phyloP scores from a whole-genome alignment of 805 yeast genomes.

The Candida silvicultrix region DNA sequence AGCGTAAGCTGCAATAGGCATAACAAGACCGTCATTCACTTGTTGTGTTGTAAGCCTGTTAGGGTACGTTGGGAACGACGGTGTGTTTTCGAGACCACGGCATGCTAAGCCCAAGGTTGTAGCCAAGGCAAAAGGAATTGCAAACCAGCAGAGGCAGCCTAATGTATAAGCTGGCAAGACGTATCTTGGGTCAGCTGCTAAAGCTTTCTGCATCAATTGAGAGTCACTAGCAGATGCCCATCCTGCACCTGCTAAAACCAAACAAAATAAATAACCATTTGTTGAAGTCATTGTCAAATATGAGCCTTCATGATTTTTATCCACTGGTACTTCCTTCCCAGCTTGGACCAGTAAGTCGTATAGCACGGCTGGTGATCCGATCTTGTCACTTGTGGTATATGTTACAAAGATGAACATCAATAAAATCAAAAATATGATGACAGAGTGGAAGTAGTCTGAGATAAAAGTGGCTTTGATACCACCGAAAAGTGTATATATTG shows the following conservation, averaged over 20 bases:
- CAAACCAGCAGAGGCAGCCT: constrained; percentile 33
- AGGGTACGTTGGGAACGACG: constrained; percentile 37
- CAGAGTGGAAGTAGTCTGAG: constrained; percentile 46
- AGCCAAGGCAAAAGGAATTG: constrained; percentile 31
- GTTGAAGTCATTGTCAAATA: constrained; percentile 65
- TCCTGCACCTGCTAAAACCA: constrained; percentile 26
- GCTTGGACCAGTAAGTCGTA: constrained; percentile 34
- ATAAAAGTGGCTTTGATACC: constrained; percentile 46
- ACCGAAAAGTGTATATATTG: constrained; percentile 42
- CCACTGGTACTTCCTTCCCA: constrained; percentile 33
- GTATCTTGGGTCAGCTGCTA: constrained; percentile 32
- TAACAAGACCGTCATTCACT: constrained; percentile 32
- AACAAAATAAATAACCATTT: constrained; percentile 25
- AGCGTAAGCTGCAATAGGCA: constrained; percentile 39
- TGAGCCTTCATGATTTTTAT: constrained; percentile 79
- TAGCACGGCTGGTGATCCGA: constrained; percentile 39
- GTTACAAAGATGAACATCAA: constrained; percentile 27
- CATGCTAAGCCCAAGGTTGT: constrained; percentile 30
- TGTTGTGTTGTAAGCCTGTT: constrained; percentile 28
- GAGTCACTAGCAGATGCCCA: constrained; percentile 31
- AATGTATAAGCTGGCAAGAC: constrained; percentile 29
- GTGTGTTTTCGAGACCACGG: constrained; percentile 26
- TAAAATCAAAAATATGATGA: constrained; percentile 34
- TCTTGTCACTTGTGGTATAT: constrained; percentile 29
- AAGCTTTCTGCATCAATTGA: constrained; percentile 34